Evolutionary conservation across 768 basidiomycete genomes (phyloP), one percentile per base, ranked within the genome.

Genomic region (Clavulina sp.): DNA sequence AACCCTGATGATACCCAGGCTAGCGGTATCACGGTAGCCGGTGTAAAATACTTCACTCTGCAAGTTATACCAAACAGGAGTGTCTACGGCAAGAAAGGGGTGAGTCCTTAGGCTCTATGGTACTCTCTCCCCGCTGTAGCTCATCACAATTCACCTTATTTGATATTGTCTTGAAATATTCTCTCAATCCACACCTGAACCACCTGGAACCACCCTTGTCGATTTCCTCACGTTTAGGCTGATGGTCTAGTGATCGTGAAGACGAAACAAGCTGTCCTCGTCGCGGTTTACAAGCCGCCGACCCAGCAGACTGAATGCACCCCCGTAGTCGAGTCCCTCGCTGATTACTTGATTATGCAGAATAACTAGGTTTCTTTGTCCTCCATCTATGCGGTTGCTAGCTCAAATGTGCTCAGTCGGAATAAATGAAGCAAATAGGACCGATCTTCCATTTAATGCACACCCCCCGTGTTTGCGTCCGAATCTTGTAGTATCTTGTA

Each of bases 231-330:
- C 44, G 9, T 44, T 3, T 60, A 92, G 88, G 73, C 71, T 21
- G 77, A 85, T 62, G 91, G 92, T 1, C 75, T 70, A 33, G 59
- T 74, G 29, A 63, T 78, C 56, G 78, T 84, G 44, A 84, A 83
- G 71, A 92, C 87, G 18, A 81, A 73, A 55, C 81, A 84, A 60
- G 87, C 85, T n/a, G 68, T 93, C 52, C 70, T 96, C 49, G 78
- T 95, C 21, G 75, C 77, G 4, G 79, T 80, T 61, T 96, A 93
- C 65, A 54, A 54, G 0, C 67, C 70, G 4, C 86, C 86, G 0
- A 60, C 63, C 36, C 81, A 83, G 61, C 79, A 77, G 2, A 58
- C 67, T 16, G 89, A 92, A 62, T 70, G 74, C 18, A 81, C 76
- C 21, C 60, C 71, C 16, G 57, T 84, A 33, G 83, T 83, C 36